Evolutionary conservation across 139 green algal genomes (phyloP).

Genomic region (Edaphochlamys debaryana): DNA sequence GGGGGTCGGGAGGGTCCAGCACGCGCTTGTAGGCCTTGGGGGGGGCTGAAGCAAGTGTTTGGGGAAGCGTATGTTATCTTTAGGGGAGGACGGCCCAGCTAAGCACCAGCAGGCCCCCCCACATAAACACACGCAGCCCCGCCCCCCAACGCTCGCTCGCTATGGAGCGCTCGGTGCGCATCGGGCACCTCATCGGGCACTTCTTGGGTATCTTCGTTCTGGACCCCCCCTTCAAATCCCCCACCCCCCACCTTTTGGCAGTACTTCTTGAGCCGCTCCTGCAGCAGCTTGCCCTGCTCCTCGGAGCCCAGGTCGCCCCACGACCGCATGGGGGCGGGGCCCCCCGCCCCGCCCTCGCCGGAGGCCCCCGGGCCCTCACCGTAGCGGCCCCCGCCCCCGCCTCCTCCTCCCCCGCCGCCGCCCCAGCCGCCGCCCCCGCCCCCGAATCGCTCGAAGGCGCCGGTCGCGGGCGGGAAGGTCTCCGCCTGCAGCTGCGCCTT

Average conservation of each 20-base stretch:
- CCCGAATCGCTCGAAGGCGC: background rate
- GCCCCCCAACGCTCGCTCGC: no score
- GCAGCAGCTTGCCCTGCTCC: constrained; percentile 76
- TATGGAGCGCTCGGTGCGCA: no score
- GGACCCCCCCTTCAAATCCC: no score
- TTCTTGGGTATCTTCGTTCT: no score
- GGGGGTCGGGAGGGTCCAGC: no score
- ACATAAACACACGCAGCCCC: no score
- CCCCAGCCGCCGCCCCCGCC: background rate
- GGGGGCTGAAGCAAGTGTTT: no score
- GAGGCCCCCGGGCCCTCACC: background rate
- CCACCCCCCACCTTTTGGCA: constrained; percentile 83
- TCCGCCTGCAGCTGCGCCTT: constrained; percentile 88
- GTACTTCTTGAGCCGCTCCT: constrained; percentile 96
- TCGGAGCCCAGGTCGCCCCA: constrained; percentile 72
- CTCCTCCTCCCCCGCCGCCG: background rate
- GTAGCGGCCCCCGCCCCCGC: background rate
- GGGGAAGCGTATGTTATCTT: no score
- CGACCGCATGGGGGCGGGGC: background rate
- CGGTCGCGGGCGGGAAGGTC: constrained; percentile 52
- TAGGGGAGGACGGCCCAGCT: no score
- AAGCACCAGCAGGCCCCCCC: no score
- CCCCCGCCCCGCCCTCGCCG: background rate
- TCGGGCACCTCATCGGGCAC: no score
- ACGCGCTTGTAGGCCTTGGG: no score